phyloP scores from a whole-genome alignment of 2,329 filamentous ascomycete species.

The Verticillium nonalfalfae region DNA sequence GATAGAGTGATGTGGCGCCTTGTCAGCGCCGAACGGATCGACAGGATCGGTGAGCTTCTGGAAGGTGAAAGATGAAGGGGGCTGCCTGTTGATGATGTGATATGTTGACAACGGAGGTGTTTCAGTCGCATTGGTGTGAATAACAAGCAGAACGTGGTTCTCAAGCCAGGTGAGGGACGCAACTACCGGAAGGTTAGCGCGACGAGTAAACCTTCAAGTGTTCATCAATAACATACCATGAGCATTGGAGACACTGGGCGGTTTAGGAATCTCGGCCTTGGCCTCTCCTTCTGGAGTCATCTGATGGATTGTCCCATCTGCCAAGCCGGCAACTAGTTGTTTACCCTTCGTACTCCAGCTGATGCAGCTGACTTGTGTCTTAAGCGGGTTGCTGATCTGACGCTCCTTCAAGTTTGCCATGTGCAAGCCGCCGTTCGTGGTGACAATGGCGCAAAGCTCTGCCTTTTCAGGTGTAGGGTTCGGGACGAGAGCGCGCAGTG shows the following conservation, averaged over 20 bases:
- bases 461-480: conserved; percentile 72
- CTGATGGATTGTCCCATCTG: conserved; percentile 72
- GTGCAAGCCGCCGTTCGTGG: conserved; percentile 71
- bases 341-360: conserved; percentile 94
- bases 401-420: conserved; percentile 74
- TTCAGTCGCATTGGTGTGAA: conserved; percentile 63
- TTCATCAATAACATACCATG: conserved; percentile 45
- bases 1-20: conserved; percentile 69
- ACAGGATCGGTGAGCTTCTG: conserved; percentile 72
- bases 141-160: conserved; percentile 74
- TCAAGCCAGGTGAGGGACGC: conserved; percentile 84
- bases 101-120: conserved; percentile 62
- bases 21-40: conserved; percentile 61
- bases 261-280: conserved; percentile 74
- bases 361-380: conserved; percentile 70
- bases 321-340: conserved; percentile 81
- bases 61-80: conserved; percentile 55
- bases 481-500: conserved; percentile 68
- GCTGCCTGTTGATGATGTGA: conserved; percentile 68
- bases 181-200: conserved; percentile 37
- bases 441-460: conserved; percentile 74
- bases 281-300: conserved; percentile 75
- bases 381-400: conserved; percentile 57
- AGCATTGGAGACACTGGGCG: conserved; percentile 59
- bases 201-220: not conserved